A percentile compares a stretch with the other conserved stretches of the same genome.
phyloP scores from a whole-genome alignment of 23 red algal species.

The Gracilaria vermiculophylla region DNA sequence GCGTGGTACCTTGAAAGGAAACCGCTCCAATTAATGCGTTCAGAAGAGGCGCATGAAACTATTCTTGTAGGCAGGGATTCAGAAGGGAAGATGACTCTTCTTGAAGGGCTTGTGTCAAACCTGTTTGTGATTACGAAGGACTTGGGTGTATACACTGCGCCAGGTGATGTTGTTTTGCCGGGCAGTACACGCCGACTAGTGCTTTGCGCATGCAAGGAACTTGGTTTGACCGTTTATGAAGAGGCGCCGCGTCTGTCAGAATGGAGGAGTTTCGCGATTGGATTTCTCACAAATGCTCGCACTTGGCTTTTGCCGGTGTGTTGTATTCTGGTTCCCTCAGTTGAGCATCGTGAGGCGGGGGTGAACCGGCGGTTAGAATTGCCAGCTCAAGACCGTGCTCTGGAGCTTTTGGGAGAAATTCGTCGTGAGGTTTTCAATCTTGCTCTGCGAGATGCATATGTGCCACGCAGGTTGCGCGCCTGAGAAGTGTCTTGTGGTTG shows the following conservation, averaged over 20 bases:
- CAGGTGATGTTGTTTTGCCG: slow-evolving; percentile 6
- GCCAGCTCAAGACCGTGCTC: background rate
- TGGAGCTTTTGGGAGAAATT: slow-evolving; percentile 3
- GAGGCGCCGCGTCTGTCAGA: slow-evolving; percentile 3
- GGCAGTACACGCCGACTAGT: slow-evolving; percentile 36
- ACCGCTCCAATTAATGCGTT: slow-evolving; percentile 6
- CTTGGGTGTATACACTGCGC: slow-evolving; percentile 24
- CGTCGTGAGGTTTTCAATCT: background rate
- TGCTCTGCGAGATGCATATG: background rate
- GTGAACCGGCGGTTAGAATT: background rate
- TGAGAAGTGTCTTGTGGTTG: background rate
- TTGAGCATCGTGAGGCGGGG: background rate
- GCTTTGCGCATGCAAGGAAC: background rate
- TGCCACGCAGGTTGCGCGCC: background rate
- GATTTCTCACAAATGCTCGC: slow-evolving; percentile 55
- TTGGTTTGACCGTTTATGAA: background rate
- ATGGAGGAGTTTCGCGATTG: slow-evolving; percentile 11
- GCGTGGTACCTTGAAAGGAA: slow-evolving; percentile 38
- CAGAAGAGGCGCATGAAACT: slow-evolving; percentile 24
- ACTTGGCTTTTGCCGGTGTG: background rate
- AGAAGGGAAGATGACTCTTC: slow-evolving; percentile 1
- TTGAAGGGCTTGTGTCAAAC: slow-evolving; percentile 52
- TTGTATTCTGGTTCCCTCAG: background rate
- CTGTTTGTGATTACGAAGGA: slow-evolving; percentile 45
- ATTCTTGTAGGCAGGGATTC: slow-evolving; percentile 26